A percentile compares a stretch with the other conserved stretches of the same genome.
Evolutionary conservation across 495 filamentous ascomycete species (phyloP).

Genomic region (Trichoderma orchidacearum): DNA sequence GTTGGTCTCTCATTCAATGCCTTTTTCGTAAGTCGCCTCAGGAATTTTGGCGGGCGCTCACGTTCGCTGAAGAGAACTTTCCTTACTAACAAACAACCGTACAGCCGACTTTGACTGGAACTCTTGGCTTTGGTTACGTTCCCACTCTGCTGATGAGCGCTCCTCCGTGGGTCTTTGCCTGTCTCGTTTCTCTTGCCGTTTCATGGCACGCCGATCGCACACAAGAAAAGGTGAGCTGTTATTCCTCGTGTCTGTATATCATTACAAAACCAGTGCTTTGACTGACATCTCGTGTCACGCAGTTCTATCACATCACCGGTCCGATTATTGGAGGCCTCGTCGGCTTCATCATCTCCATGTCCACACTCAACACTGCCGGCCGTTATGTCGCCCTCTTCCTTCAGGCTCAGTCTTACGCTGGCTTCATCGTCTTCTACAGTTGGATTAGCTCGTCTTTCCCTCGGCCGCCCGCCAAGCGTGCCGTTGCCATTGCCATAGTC

Average conservation of each 20-base stretch:
- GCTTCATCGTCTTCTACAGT: conserved; percentile 59
- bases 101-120: conserved; percentile 67
- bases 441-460: conserved; percentile 74
- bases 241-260: not conserved
- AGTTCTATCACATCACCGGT: conserved; percentile 58
- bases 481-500: conserved; percentile 66
- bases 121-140: conserved; percentile 55
- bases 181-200: conserved; percentile 54
- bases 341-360: conserved; percentile 60
- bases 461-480: conserved; percentile 73
- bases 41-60: no score
- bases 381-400: conserved; percentile 70
- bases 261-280: not conserved
- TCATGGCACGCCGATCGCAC: conserved; percentile 64
- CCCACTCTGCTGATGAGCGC: conserved; percentile 60
- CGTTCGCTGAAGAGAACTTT: conserved; percentile 15
- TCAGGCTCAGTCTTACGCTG: conserved; percentile 43
- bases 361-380: conserved; percentile 48
- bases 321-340: conserved; percentile 53
- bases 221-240: conserved; percentile 37
- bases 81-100: conserved; percentile 44
- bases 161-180: conserved; percentile 57
- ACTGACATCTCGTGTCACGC: not conserved
- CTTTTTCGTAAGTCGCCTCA: conserved; percentile 33
- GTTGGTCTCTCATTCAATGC: conserved; percentile 31